phyloP scores from a whole-genome alignment of 768 basidiomycete species.

The Boletus reticulatus region DNA sequence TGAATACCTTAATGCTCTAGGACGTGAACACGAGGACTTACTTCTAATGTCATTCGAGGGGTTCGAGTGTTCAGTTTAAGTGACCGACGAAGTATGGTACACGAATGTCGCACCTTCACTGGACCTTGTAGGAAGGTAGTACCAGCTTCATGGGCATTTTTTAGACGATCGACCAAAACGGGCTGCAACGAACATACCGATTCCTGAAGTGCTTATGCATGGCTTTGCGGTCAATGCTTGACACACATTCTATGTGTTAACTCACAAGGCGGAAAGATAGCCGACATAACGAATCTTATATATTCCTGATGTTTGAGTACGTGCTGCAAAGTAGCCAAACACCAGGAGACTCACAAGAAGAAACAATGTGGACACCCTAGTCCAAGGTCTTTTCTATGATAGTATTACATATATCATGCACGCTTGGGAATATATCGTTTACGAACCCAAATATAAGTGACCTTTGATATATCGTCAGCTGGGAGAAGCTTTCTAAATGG shows the following conservation, averaged over 20 bases:
- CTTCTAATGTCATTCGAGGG: neutral
- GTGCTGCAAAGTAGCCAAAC: neutral
- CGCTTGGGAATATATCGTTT: neutral
- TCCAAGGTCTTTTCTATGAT: neutral
- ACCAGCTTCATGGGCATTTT: neutral
- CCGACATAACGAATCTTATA: constrained; percentile 2
- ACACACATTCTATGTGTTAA: neutral
- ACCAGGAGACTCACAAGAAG: too few species aligned
- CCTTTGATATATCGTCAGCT: neutral
- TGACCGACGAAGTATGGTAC: too few species aligned
- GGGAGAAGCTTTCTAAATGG: neutral
- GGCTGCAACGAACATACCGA: neutral
- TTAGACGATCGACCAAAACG: neutral
- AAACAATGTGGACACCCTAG: neutral
- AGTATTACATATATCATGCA: neutral
- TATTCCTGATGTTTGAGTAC: neutral
- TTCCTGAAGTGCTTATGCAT: neutral
- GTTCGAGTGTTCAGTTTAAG: neutral
- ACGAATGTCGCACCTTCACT: neutral
- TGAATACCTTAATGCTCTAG: neutral
- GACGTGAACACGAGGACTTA: neutral
- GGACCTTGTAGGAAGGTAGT: neutral
- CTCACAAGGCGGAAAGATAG: neutral
- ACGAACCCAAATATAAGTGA: constrained; percentile 3
- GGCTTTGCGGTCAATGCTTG: neutral